Base-by-base conservation (phyloP, 2,329 filamentous ascomycete genomes). In the Penicillium oxalicum region DNA sequence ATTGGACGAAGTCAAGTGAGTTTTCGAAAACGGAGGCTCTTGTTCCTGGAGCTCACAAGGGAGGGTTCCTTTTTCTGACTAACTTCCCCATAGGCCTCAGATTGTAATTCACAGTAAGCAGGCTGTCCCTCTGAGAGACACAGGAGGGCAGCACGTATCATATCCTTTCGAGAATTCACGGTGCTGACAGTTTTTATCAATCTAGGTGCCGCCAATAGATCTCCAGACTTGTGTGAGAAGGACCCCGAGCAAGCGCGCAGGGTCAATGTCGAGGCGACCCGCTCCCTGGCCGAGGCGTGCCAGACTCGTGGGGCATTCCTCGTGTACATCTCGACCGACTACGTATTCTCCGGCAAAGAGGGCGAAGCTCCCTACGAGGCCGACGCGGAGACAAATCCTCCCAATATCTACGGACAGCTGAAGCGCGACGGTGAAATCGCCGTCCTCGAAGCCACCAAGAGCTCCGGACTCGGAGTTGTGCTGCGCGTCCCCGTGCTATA, bases 401-500 rank as follows among this genome's bases (percentile, higher is more conserved):
- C 89, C 2, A 95, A 95, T 62, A 69, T 91, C 51, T 95, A 91
- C 61, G 83, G 84, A 18, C 79, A 85, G 73, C 82, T 81, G n/a
- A 86, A 87, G 65, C 79, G 78, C 32, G 86, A 86, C 42, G 87
- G 87, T 5, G 81, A 87, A 56, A 73, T 78, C 41, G 89, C 82
- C 0, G 82, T 90, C 8, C 68, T 91, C n/a, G 77, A 79, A 12
- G 80, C 76, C 40, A 86, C 69, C 54, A 61, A 70, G 37, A 65
- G 71, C 2, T 75, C 71, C 1, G 81, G 80, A 0, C 70, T 79
- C 18, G 86, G 80, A 0, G 77, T 91, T 0, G 82, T 91, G 4
- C 74, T 95, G 44, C 79, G 89, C 11, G 87, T 95, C 4, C 90
- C 90, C 0, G 83, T 95, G 12, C 74, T 95, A 12, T 95, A 95